phyloP scores from a whole-genome alignment of 371 early-diverging fungal genomes.

The Mortierella sp. region DNA sequence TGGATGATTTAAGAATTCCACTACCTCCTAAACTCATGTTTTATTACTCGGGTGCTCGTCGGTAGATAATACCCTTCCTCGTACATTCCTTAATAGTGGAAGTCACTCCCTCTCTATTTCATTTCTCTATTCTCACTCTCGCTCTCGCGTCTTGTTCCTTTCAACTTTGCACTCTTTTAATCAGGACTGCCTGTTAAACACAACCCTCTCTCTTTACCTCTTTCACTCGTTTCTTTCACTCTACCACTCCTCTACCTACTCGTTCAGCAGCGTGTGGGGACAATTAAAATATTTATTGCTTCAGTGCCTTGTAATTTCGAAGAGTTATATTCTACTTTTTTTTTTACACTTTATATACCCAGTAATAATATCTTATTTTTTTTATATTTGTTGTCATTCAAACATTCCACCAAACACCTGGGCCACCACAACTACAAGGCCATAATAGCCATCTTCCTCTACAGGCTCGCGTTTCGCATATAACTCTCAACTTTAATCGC shows the following conservation, averaged over 20 bases:
- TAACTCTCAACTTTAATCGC: constrained; percentile 1
- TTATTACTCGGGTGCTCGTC: neutral
- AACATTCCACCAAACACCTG: too few relatives aligned
- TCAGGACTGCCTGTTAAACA: too few relatives aligned
- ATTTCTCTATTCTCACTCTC: neutral
- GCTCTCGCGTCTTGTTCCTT: neutral
- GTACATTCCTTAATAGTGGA: constrained; percentile 8
- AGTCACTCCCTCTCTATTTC: neutral
- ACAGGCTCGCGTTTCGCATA: too few relatives aligned
- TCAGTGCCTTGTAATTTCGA: too few relatives aligned
- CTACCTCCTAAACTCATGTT: constrained; percentile 1
- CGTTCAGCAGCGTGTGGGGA: too few relatives aligned
- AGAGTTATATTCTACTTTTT: too few relatives aligned
- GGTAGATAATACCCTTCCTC: neutral
- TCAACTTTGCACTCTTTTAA: too few relatives aligned
- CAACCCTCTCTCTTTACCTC: neutral
- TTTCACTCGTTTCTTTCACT: neutral
- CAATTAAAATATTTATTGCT: too few relatives aligned
- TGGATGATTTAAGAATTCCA: constrained; percentile 37
- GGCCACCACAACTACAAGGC: too few relatives aligned
- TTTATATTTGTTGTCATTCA: neutral
- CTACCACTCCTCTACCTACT: too few relatives aligned
- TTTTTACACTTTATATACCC: too few relatives aligned
- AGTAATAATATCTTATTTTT: neutral
- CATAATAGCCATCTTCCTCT: neutral